phyloP scores from a whole-genome alignment of 2,329 filamentous ascomycete genomes.

The Cytospora chrysosperma region DNA sequence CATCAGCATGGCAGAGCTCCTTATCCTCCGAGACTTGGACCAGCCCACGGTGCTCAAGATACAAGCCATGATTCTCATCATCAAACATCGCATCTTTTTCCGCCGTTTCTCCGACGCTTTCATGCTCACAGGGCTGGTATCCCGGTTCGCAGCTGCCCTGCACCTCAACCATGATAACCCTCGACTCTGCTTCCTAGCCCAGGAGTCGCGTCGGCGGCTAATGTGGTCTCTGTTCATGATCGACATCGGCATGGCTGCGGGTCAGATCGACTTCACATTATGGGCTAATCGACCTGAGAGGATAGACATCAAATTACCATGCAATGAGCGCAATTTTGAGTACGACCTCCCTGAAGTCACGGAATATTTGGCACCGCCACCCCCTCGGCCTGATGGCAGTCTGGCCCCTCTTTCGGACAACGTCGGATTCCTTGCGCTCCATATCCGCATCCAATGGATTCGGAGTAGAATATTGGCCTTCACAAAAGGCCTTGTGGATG shows the following conservation, averaged over 20 bases:
- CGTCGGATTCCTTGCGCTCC: constrained; percentile 54
- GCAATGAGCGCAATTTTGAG: constrained; percentile 53
- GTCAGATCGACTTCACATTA: constrained; percentile 46
- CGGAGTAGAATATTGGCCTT: constrained; percentile 55
- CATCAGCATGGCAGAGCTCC: constrained; percentile 52
- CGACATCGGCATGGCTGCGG: constrained; percentile 47
- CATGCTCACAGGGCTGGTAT: constrained; percentile 46
- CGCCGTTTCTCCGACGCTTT: constrained; percentile 47
- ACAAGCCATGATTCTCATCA: constrained; percentile 45
- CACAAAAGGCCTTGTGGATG: constrained; percentile 44
- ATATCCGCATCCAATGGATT: constrained; percentile 56
- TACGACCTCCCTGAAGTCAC: constrained; percentile 57
- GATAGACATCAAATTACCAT: constrained; percentile 48
- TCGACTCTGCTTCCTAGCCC: constrained; percentile 43
- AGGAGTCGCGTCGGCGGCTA: constrained; percentile 44
- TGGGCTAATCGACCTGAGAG: constrained; percentile 41
- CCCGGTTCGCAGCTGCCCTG: constrained; percentile 49
- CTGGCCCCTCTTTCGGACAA: constrained; percentile 50
- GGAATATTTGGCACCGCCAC: constrained; percentile 47
- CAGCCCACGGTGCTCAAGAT: constrained; percentile 57
- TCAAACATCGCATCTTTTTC: constrained; percentile 47
- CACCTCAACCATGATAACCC: constrained; percentile 50
- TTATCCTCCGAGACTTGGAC: constrained; percentile 53
- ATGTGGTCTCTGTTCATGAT: constrained; percentile 52
- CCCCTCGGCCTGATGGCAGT: constrained; percentile 41